Percentiles rank a stretch among this genome's conserved stretches.
These are phyloP conservation scores for Trifolium dubium DNA, from an alignment of 306 rosid genomes.

Conservation along the genomic window DNA sequence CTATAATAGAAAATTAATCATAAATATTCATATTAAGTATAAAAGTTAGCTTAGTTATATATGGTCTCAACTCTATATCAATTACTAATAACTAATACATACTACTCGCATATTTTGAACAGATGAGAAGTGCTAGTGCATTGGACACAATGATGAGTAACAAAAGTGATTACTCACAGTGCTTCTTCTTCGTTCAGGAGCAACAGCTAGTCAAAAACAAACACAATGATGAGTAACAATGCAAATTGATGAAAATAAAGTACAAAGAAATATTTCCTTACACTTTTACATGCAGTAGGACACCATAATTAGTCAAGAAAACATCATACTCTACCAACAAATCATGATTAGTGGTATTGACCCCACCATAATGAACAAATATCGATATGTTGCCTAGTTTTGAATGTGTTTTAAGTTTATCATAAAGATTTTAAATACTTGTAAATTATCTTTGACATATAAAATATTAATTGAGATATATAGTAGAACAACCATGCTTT, in stretches of 20 bases:
- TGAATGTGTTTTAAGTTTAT: constrained; percentile 85
- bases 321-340: constrained; percentile 67
- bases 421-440: constrained; percentile 53
- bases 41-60: no score
- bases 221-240: no score
- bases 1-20: no score
- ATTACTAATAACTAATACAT: no score
- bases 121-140: no score
- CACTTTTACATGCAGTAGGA: constrained; percentile 65
- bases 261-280: constrained; percentile 44
- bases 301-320: constrained; percentile 83
- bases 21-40: no score
- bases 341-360: constrained; percentile 56
- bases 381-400: constrained; percentile 59
- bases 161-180: no score
- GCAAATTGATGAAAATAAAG: constrained; percentile 18
- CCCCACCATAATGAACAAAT: constrained; percentile 85
- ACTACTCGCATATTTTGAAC: no score
- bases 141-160: no score
- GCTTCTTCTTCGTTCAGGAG: no score
- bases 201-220: no score
- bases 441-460: constrained; percentile 34
- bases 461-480: constrained; percentile 1
- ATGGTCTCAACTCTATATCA: no score
- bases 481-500: not conserved